Evolutionary conservation across 257 asterid species (phyloP), one percentile per base, ranked within the genome.

Genomic region (Orobanche coerulescens): DNA sequence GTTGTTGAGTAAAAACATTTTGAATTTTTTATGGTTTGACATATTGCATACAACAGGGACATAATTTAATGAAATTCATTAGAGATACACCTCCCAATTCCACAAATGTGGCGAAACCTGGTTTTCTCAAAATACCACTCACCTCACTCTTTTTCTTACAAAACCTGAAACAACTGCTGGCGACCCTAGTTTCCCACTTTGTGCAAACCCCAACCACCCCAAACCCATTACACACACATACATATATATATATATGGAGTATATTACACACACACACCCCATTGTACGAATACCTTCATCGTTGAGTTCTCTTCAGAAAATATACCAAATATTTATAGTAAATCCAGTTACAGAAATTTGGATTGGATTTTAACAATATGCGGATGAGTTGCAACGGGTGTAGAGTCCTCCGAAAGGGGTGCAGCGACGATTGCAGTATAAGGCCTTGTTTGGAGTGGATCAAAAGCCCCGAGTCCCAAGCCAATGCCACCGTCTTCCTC

Each of bases 301-400:
- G 22, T 20, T 47, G 22, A 13, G 25, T 31, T 55, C 50, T 40
- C 50, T 51, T 0, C 10, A 36, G 16, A 16, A 47, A 48, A 4
- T 31, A 11, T 8, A 28, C 47, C 2, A 34, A 24, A n/a, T 14
- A 9, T 1, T 5, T 2, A 25, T 20, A 10, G 12, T 14, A 19
- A 40, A 44, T 49, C n/a, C n/a, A 28, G 1, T 0, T 5, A 36
- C 23, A n/a, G 13, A 39, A 37, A 1, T 33, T 49, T 15, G 18
- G 20, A 16, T 18, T n/a, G n/a, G n/a, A n/a, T n/a, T n/a, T 1
- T 0, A 20, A n/a, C 52, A 67, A 58, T 69, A 88, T 88, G 96
- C 86, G 95, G 39, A 76, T 85, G 73, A 88, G 96, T 57, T 88
- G 96, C 39, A 88, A 85, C 54, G 96, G 96, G 19, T 88, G 95